Percentiles rank a stretch among this genome's conserved stretches.
Conservation (phyloP, 208 protist species). For the Sergeia podlipaevii region DNA sequence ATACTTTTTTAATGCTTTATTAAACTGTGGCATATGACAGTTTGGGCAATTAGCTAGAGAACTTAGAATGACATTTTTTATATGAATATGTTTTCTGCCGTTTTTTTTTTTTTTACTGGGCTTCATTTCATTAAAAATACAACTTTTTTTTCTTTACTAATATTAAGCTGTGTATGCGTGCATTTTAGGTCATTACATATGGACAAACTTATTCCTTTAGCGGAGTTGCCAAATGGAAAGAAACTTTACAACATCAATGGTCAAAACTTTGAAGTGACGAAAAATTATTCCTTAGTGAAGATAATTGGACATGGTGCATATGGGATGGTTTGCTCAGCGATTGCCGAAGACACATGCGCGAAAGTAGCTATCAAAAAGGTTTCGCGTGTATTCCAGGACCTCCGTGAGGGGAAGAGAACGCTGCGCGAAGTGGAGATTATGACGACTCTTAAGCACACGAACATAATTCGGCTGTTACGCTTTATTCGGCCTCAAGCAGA, state of each 20-base stretch:
- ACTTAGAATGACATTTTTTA: no score
- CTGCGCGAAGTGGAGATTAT: conserved; percentile 97
- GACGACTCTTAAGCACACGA: conserved; percentile 90
- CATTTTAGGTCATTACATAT: no score
- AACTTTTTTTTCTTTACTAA: no score
- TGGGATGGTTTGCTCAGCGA: conserved; percentile 85
- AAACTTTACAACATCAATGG: conserved; percentile 82
- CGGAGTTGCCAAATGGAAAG: conserved; percentile 49
- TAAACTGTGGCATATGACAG: no score
- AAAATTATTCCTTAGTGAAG: conserved; percentile 73
- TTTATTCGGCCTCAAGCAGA: conserved; percentile 71
- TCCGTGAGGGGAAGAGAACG: conserved; percentile 95
- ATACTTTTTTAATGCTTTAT: no score
- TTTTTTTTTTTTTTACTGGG: conserved; percentile 11
- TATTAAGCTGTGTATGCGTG: no score
- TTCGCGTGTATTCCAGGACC: conserved; percentile 92
- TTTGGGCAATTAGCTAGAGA: no score
- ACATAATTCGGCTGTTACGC: conserved; percentile 89
- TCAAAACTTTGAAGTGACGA: conserved; percentile 81
- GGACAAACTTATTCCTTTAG: conserved; percentile 46
- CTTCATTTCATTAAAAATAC: conserved; percentile 6
- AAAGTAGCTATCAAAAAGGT: conserved; percentile 98
- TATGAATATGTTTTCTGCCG: conserved; percentile 15
- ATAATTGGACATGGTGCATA: conserved; percentile 82
- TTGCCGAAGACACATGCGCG: conserved; percentile 32